Percentiles rank a stretch among this genome's conserved stretches.
Evolutionary conservation across 2,329 filamentous ascomycete genomes (phyloP).

Genomic region (Fusarium sp.): DNA sequence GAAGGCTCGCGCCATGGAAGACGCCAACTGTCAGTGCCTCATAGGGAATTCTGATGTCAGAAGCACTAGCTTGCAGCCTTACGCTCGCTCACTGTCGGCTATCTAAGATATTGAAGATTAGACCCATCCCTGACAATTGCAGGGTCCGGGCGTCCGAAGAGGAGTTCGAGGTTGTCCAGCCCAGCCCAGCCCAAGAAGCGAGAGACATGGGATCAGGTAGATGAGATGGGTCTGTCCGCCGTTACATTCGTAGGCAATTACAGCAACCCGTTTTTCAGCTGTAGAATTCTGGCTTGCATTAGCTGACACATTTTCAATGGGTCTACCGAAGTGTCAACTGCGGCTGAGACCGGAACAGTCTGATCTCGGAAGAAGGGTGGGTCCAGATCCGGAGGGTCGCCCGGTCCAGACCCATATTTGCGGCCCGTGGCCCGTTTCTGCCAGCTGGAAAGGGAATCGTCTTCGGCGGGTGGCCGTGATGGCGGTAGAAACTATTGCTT

Average conservation of each 20-base stretch:
- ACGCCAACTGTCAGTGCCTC: background rate
- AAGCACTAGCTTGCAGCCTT: background rate
- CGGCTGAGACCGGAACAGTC: constrained; percentile 4
- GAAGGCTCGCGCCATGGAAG: background rate
- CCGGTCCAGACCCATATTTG: constrained; percentile 32
- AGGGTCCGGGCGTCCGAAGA: background rate
- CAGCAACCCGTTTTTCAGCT: background rate
- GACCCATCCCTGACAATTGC: background rate
- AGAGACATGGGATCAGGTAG: background rate
- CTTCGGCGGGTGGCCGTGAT: background rate
- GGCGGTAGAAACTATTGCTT: constrained; percentile 4
- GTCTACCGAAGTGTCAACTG: background rate
- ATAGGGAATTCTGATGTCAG: background rate
- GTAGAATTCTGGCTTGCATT: background rate
- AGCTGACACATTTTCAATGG: background rate
- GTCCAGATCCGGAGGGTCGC: background rate
- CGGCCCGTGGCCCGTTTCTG: constrained; percentile 21
- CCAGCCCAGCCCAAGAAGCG: background rate
- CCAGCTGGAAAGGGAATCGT: background rate
- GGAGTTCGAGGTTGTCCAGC: background rate
- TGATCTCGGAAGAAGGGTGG: constrained; percentile 26
- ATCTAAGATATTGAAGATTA: background rate
- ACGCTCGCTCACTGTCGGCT: background rate
- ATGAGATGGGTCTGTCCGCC: background rate
- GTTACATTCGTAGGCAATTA: background rate